Evolutionary conservation across 2,329 filamentous ascomycete species (phyloP).

Genomic region (Mycosphaerelloides madeirae): DNA sequence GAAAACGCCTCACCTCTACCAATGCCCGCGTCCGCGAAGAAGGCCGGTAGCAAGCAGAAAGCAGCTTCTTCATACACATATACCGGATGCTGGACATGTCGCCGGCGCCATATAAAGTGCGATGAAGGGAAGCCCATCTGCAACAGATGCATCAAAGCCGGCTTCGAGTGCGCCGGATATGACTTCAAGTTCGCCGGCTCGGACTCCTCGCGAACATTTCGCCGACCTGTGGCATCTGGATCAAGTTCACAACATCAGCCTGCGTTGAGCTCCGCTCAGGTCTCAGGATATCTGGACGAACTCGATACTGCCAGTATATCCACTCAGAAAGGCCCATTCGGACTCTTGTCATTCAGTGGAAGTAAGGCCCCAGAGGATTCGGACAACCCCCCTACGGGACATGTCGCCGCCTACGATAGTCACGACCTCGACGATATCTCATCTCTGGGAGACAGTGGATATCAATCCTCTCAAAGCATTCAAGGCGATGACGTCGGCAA

Average conservation of each 20-base stretch:
- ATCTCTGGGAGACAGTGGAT: not conserved
- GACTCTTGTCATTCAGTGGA: not conserved
- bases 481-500: not conserved
- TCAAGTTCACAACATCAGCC: not conserved
- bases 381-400: not conserved
- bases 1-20: too few relatives aligned
- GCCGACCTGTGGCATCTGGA: conserved; percentile 2
- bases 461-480: not conserved
- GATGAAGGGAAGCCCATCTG: conserved; percentile 3
- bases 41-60: too few relatives aligned
- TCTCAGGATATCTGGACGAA: conserved; percentile 1
- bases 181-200: conserved; percentile 6
- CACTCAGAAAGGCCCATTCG: conserved; percentile 2
- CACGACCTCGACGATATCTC: not conserved
- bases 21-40: too few relatives aligned
- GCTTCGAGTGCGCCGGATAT: conserved; percentile 8
- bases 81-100: conserved; percentile 10
- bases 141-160: conserved; percentile 6
- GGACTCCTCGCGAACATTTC: conserved; percentile 4
- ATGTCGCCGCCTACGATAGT: not conserved
- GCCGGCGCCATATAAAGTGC: conserved; percentile 7
- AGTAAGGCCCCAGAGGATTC: not conserved
- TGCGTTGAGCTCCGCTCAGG: not conserved
- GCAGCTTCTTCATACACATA: conserved; percentile 1
- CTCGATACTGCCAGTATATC: conserved; percentile 1